These are phyloP conservation scores for Cladosporium colombiae DNA, from an alignment of 2,329 filamentous ascomycete genomes.

Conservation along the genomic window DNA sequence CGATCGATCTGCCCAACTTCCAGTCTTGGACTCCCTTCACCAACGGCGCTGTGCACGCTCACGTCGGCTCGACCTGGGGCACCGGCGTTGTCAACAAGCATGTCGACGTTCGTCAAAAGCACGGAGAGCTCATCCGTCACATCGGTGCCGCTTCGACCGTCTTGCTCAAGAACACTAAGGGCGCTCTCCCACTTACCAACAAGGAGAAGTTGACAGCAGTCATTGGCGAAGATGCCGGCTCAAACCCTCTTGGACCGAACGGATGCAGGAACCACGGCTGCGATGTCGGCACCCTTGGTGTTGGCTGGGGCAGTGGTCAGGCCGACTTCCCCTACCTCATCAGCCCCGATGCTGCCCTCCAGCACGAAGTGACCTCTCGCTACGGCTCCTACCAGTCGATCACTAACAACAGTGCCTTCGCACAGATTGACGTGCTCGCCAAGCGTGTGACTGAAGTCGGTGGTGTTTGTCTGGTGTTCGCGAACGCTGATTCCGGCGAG, in stretches of 20 bases:
- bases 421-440: constrained; percentile 34
- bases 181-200: constrained; percentile 50
- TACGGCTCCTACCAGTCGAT: constrained; percentile 31
- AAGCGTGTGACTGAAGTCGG: constrained; percentile 48
- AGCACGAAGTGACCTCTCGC: constrained; percentile 29
- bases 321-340: constrained; percentile 38
- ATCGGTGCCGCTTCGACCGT: constrained; percentile 42
- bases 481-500: constrained; percentile 46
- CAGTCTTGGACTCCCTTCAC: constrained; percentile 55
- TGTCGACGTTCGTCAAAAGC: constrained; percentile 67
- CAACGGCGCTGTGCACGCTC: constrained; percentile 66
- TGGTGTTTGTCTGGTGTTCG: constrained; percentile 32
- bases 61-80: constrained; percentile 59
- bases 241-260: constrained; percentile 50
- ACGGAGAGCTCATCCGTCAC: constrained; percentile 37
- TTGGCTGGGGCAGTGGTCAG: constrained; percentile 51
- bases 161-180: constrained; percentile 52
- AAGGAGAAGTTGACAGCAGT: constrained; percentile 51
- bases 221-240: constrained; percentile 53
- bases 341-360: constrained; percentile 34
- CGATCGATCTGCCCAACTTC: constrained; percentile 46
- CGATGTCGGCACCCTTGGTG: constrained; percentile 48
- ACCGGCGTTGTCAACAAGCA: constrained; percentile 71
- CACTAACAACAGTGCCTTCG: constrained; percentile 33
- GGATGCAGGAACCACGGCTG: constrained; percentile 48